Evolutionary conservation across 2,329 filamentous ascomycete species (phyloP), one percentile per base, ranked within the genome.

Genomic region (Aspergillus thermomutatus): DNA sequence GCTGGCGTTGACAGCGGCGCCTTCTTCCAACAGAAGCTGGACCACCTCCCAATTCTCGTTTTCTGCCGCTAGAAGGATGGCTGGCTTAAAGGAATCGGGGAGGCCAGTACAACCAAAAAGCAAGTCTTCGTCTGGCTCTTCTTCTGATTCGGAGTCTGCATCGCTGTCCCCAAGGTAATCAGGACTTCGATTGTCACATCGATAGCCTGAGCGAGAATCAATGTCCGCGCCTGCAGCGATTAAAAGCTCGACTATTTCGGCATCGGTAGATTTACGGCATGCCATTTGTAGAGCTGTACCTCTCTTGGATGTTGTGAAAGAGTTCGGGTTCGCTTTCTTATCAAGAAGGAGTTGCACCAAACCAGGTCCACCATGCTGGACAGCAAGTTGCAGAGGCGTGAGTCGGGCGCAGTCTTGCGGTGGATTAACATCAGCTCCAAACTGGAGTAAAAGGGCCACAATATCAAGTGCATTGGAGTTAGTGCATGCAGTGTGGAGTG

Each of bases 51-150:
- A 58, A 54, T 61, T 54, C 28, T 57, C 54, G 26, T 52, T 40
- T 27, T 58, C 51, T 6, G 62, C 63, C 37, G 64, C 65, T 41
- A 54, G 54, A 34, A 66, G 58, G n/a, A 67, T 56, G 45, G 65
- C 49, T 23, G 61, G 50, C 50, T 60, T 52, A 37, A 52, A 53
- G 23, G 45, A 48, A 27, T 14, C 31, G 11, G 11, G 4, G 6
- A 34, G 4, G 4, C 31, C 4, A 34, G 1, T 34, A 14, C 11
- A 34, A 4, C 28, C 4, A 10, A 14, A 1, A 31, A 31, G 10
- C 11, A 10, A 14, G 11, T 6, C 25, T 26, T 14, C 4, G 41
- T 50, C 23, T 37, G 26, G 17, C 11, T 49, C 23, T 34, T 50
- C 46, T 25, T 54, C 43, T 49, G 46, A 14, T 3, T 34, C 31